Evolutionary conservation across 345 rosid genomes (phyloP).

Genomic region (Linum lewisii): DNA sequence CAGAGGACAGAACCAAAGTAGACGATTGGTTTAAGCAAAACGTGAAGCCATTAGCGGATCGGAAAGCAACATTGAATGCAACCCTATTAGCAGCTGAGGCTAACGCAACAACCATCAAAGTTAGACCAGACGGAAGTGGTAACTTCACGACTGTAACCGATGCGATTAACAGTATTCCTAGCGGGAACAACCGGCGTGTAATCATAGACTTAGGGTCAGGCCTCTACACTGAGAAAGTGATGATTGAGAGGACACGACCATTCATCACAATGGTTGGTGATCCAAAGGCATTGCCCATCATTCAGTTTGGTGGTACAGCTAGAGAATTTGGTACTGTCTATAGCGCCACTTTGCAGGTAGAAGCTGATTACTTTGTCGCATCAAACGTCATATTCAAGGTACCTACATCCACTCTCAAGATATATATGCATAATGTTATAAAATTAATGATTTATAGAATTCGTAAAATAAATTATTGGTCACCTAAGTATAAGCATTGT

Average conservation of each 20-base stretch:
- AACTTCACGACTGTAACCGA: slow-evolving; percentile 36
- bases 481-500: too few relatives aligned
- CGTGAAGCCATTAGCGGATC: slow-evolving; percentile 22
- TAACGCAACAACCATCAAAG: slow-evolving; percentile 24
- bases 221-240: slow-evolving; percentile 42
- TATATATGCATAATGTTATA: too few relatives aligned
- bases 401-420: too few relatives aligned
- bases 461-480: too few relatives aligned
- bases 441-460: too few relatives aligned
- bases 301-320: slow-evolving; percentile 42
- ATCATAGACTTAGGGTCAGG: slow-evolving; percentile 44
- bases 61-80: slow-evolving; percentile 36
- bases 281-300: slow-evolving; percentile 25
- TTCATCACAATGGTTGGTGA: slow-evolving; percentile 47
- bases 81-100: slow-evolving; percentile 39
- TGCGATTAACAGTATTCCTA: slow-evolving; percentile 40
- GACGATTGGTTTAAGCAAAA: slow-evolving; percentile 30
- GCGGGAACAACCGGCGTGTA: slow-evolving; percentile 38
- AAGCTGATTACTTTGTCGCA: slow-evolving; percentile 55
- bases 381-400: slow-evolving; percentile 41
- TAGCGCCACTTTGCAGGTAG: slow-evolving; percentile 50
- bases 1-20: slow-evolving; percentile 21
- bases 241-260: slow-evolving; percentile 27
- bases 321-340: slow-evolving; percentile 42
- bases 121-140: slow-evolving; percentile 37